These are phyloP conservation scores for Hanseniaspora occidentalis DNA, from an alignment of 805 yeast genomes.

Conservation along the genomic window DNA sequence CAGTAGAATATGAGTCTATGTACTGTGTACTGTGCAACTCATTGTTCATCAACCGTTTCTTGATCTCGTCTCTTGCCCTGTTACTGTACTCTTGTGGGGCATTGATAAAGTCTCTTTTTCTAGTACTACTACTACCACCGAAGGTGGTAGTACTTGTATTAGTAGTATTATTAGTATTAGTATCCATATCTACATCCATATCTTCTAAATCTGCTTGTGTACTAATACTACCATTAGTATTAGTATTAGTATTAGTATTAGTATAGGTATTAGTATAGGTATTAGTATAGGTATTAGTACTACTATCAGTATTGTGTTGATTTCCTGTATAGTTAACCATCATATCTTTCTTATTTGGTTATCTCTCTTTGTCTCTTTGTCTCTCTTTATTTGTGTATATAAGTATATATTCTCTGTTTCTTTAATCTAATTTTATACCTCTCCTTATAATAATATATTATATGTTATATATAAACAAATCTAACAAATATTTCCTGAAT, in stretches of 20 bases:
- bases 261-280: neutral
- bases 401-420: too few species aligned
- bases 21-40: too few species aligned
- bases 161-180: neutral
- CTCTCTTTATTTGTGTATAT: too few species aligned
- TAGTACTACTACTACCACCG: neutral
- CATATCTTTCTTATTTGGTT: too few species aligned
- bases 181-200: neutral
- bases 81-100: conserved; percentile 25
- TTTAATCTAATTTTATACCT: too few species aligned
- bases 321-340: too few species aligned
- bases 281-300: neutral
- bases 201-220: neutral
- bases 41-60: conserved; percentile 14
- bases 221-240: neutral
- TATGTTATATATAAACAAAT: too few species aligned
- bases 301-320: too few species aligned
- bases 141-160: neutral
- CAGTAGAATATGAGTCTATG: too few species aligned
- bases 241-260: neutral
- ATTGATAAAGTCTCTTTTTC: conserved; percentile 16
- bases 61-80: conserved; percentile 25
- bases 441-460: too few species aligned
- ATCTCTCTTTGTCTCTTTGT: too few species aligned
- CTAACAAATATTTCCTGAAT: too few species aligned